Evolutionary conservation across 148 eudicot genomes (phyloP).

Genomic region (Arbutus unedo): DNA sequence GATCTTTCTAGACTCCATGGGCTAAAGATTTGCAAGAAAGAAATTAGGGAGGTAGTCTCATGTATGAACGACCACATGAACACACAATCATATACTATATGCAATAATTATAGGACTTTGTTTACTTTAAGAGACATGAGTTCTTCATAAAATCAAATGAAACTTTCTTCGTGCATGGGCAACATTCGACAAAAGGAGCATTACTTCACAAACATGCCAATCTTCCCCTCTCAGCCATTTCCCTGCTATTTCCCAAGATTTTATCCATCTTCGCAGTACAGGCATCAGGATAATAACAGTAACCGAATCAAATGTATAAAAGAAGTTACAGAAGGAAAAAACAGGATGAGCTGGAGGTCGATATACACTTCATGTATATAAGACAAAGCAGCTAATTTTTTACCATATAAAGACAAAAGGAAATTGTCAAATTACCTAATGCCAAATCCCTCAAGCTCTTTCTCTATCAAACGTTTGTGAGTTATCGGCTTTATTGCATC

Average conservation of each 20-base stretch:
- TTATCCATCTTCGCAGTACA: neutral
- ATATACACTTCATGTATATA: neutral
- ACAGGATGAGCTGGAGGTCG: neutral
- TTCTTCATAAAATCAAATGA: neutral
- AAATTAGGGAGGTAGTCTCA: neutral
- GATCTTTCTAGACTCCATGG: too few relatives aligned
- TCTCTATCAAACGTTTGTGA: slow-evolving; percentile 96
- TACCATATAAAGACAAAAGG: neutral
- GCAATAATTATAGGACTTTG: neutral
- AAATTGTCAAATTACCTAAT: slow-evolving; percentile 57
- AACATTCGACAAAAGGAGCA: neutral
- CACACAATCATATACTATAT: neutral
- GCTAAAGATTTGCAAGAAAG: neutral
- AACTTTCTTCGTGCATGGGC: neutral
- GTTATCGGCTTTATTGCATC: slow-evolving; percentile 99
- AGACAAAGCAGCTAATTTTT: neutral
- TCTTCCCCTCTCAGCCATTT: neutral
- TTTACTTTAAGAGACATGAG: neutral
- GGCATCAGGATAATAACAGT: neutral
- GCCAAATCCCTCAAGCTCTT: slow-evolving; percentile 99
- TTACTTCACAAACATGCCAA: neutral
- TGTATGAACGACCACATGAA: neutral
- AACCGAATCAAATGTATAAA: neutral
- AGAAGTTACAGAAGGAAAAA: neutral
- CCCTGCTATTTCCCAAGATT: neutral